These are phyloP conservation scores for Onygena corvina DNA, from an alignment of 2,329 filamentous ascomycete species.

Conservation along the genomic window DNA sequence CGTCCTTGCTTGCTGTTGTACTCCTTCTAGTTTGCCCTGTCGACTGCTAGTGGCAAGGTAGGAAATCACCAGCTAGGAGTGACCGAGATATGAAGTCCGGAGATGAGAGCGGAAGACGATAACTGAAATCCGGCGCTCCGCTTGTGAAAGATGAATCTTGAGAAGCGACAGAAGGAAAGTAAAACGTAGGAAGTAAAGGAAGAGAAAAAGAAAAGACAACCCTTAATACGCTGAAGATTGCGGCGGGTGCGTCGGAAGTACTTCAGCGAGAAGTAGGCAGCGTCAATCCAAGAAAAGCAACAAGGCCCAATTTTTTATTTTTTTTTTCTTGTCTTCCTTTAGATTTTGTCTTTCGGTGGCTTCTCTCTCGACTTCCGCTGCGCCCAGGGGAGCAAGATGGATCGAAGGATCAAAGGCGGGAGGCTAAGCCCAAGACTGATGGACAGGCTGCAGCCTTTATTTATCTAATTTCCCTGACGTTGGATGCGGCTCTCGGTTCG, in stretches of 20 bases:
- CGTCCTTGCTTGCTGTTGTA: neutral
- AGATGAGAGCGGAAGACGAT: too few relatives aligned
- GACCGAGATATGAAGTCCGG: too few relatives aligned
- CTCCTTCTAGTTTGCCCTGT: neutral
- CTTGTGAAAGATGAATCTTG: too few relatives aligned
- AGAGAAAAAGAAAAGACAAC: neutral
- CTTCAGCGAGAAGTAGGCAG: neutral
- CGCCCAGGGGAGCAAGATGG: neutral
- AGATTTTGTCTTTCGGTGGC: neutral
- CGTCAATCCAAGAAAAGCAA: conserved; percentile 7
- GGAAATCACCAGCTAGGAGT: too few relatives aligned
- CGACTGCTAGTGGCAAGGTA: too few relatives aligned
- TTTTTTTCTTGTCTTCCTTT: neutral
- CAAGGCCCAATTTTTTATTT: conserved; percentile 4
- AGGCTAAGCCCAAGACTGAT: neutral
- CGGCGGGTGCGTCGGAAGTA: neutral
- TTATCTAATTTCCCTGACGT: neutral
- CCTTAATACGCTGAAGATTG: neutral
- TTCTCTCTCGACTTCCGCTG: neutral
- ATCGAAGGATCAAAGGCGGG: neutral
- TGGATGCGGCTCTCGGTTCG: conserved; percentile 1
- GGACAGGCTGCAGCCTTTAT: neutral
- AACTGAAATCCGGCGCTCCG: too few relatives aligned
- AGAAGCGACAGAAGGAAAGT: too few relatives aligned
- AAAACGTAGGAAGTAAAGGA: too few relatives aligned